Base-by-base conservation (phyloP, 2,329 filamentous ascomycete species). In the Alternaria burnsii region DNA sequence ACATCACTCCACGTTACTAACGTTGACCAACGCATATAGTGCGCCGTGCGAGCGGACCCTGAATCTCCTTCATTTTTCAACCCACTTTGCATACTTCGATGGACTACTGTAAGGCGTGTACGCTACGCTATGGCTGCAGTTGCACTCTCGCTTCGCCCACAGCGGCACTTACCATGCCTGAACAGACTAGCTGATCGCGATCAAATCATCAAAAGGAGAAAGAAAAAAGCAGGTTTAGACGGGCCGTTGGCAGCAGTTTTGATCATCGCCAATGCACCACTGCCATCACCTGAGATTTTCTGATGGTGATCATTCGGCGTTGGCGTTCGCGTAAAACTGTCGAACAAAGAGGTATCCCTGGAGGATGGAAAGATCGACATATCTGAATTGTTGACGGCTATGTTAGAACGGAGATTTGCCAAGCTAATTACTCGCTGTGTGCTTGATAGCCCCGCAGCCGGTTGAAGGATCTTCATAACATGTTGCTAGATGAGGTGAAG, bases 41-140 rank as follows among this genome's bases (percentile, higher is more conserved):
- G 46, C 34, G 14, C 46, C 46, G 46, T 50, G 46, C 20, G 46
- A 50, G 30, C 32, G 46, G 46, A 50, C 46, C 46, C 46, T 50
- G 46, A 38, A 36, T 50, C 46, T 50, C 26, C 30, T 50, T 50
- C 46, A n/a, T 34, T 24, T 50, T 38, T 8, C 46, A 32, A 38
- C n/a, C 46, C 46, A 24, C 30, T 36, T 4, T 50, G 30, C 30
- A 11, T 14, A 34, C 12, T 50, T 38, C 11, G 18, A 50, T n/a
- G 20, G 46, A 20, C 46, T 38, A 48, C 46, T 36, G 32, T 36
- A 34, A 34, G 46, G 32, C 46, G 22, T 20, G 30, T 48, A 20
- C 12, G 46, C 46, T 48, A 34, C 32, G 30, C 46, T 50, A 7
- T 48, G 20, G 32, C 34, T 50, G 46, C 46, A 50, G 46, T 38